Conservation (phyloP, 495 filamentous ascomycete species). For the Penicillium waksmanii region DNA sequence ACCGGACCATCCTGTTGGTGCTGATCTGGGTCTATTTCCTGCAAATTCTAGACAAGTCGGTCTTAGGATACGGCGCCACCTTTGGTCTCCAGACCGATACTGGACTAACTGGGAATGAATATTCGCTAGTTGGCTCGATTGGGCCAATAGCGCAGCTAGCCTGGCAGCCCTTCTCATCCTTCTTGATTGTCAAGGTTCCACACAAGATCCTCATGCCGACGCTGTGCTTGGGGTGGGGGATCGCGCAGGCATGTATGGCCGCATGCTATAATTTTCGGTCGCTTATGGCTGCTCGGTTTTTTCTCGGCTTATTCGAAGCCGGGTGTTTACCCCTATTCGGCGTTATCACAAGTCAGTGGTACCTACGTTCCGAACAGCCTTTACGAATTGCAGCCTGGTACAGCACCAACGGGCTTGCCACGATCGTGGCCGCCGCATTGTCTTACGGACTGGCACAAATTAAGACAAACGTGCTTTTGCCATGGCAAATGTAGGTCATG, state of each 20-base stretch:
- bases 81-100: slow-evolving; percentile 63
- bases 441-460: slow-evolving; percentile 60
- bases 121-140: slow-evolving; percentile 64
- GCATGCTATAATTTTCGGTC: slow-evolving; percentile 44
- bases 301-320: slow-evolving; percentile 55
- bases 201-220: slow-evolving; percentile 65
- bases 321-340: slow-evolving; percentile 64
- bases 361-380: slow-evolving; percentile 53
- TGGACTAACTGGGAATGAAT: slow-evolving; percentile 58
- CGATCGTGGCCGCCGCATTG: slow-evolving; percentile 49
- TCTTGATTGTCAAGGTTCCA: slow-evolving; percentile 67
- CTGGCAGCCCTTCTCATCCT: slow-evolving; percentile 68
- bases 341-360: slow-evolving; percentile 54
- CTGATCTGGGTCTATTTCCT: slow-evolving; percentile 68
- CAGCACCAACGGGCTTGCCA: slow-evolving; percentile 52
- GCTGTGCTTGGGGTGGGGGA: slow-evolving; percentile 58
- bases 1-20: slow-evolving; percentile 59
- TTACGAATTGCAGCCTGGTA: slow-evolving; percentile 55
- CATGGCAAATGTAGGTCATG: slow-evolving; percentile 63
- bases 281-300: slow-evolving; percentile 52
- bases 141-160: slow-evolving; percentile 65
- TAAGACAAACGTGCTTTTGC: slow-evolving; percentile 48
- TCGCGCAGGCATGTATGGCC: slow-evolving; percentile 51
- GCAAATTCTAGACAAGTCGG: slow-evolving; percentile 68
- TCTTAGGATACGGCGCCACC: slow-evolving; percentile 65